These are phyloP conservation scores for Coemansia sp. DNA, from an alignment of 192 early-diverging fungal genomes.

Conservation along the genomic window DNA sequence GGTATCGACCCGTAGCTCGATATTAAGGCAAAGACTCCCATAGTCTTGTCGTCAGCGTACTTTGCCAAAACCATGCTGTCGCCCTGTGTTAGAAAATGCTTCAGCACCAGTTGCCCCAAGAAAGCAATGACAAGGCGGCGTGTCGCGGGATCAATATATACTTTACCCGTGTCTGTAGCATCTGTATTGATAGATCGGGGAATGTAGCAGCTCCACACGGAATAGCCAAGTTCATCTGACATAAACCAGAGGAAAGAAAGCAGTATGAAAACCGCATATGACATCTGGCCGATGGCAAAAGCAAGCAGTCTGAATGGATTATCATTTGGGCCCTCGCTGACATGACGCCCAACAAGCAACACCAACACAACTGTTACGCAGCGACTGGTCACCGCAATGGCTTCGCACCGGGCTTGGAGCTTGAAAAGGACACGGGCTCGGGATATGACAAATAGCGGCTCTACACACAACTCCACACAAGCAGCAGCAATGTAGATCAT, in stretches of 20 bases:
- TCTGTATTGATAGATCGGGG: conserved; percentile 4
- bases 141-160: conserved; percentile 63
- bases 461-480: conserved; percentile 76
- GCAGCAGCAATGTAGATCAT: conserved; percentile 72
- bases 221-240: conserved; percentile 37
- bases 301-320: conserved; percentile 66
- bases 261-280: conserved; percentile 64
- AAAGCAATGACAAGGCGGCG: conserved; percentile 73
- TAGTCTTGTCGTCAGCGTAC: conserved; percentile 57
- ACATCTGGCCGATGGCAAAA: conserved; percentile 80
- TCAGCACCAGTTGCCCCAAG: conserved; percentile 85
- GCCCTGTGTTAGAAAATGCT: conserved; percentile 94
- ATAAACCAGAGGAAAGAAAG: conserved; percentile 60
- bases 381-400: conserved; percentile 70
- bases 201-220: conserved; percentile 40
- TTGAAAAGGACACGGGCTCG: conserved; percentile 72
- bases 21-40: conserved; percentile 84
- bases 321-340: conserved; percentile 13
- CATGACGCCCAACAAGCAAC: conserved; percentile 55
- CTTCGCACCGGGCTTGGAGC: conserved; percentile 80
- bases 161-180: not conserved
- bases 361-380: conserved; percentile 69
- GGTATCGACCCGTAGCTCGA: conserved; percentile 90
- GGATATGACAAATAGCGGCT: conserved; percentile 82
- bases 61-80: conserved; percentile 87